A percentile compares a stretch with the other conserved stretches of the same genome.
Conservation (phyloP, 116 monocot genomes). For the Phalaenopsis hybrid region DNA sequence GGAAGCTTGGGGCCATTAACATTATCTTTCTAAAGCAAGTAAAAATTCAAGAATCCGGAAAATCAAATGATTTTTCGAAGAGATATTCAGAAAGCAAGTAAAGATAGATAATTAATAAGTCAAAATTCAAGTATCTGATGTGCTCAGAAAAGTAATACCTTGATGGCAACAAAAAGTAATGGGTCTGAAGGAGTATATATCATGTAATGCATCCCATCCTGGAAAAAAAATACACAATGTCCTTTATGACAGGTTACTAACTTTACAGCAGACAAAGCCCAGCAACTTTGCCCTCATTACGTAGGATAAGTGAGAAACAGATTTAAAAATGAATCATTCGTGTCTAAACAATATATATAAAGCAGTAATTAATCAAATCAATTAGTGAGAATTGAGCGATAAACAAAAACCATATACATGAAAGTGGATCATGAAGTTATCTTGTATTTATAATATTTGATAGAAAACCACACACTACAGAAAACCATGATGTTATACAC, state of each 20-base stretch:
- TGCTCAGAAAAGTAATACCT: conserved; percentile 32
- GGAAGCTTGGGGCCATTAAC: background rate
- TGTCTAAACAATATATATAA: background rate
- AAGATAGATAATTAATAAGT: background rate
- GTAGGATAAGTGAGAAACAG: background rate
- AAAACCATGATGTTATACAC: background rate
- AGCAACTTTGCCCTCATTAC: background rate
- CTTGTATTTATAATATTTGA: background rate
- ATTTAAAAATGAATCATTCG: background rate
- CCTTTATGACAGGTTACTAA: background rate
- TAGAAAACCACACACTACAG: background rate
- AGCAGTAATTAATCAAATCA: background rate
- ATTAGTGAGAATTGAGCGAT: background rate
- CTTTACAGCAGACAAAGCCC: background rate
- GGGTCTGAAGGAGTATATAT: conserved; percentile 95
- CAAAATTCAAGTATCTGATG: background rate
- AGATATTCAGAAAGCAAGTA: background rate
- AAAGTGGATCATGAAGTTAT: background rate
- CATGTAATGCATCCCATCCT: conserved; percentile 95
- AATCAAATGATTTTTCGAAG: background rate
- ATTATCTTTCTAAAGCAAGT: background rate
- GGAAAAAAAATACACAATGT: conserved; percentile 13
- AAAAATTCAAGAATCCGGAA: background rate
- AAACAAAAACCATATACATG: background rate
- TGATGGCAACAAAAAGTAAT: conserved; percentile 77